phyloP scores from a whole-genome alignment of 164 flowering plant species.

The Magnolia officinalis region DNA sequence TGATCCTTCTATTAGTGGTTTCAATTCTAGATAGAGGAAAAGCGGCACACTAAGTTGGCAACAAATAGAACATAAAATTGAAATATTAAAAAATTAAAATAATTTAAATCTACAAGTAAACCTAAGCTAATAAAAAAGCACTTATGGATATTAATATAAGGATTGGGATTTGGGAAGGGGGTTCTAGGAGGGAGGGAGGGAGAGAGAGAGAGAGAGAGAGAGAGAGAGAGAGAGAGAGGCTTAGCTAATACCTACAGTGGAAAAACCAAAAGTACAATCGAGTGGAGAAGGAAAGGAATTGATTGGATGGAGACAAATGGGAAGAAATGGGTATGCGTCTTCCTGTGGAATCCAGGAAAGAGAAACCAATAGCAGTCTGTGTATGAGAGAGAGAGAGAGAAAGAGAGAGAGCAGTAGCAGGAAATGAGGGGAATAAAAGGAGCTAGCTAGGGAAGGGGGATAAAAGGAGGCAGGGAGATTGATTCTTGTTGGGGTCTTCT shows the following conservation, averaged over 20 bases:
- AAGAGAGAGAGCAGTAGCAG: conserved; percentile 5
- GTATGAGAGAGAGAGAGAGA: neutral
- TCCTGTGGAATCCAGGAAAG: neutral
- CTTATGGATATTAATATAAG: no score
- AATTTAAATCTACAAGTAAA: no score
- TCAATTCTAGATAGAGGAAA: no score
- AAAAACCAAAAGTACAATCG: neutral
- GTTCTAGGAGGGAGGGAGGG: neutral
- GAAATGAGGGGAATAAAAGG: conserved; percentile 10
- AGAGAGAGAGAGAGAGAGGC: neutral
- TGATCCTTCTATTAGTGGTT: no score
- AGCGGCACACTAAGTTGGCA: no score
- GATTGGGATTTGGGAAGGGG: no score
- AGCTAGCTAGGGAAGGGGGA: conserved; percentile 15
- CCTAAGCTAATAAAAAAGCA: no score
- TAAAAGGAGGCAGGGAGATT: conserved; percentile 28
- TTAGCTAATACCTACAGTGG: neutral
- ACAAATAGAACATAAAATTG: no score
- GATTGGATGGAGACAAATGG: neutral
- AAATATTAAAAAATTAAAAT: no score
- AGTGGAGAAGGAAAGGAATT: conserved; percentile 1
- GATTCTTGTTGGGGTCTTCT: conserved; percentile 30
- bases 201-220: neutral
- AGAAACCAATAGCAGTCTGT: neutral
- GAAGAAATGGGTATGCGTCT: neutral